Conservation (phyloP, 176 grass and related monocot species). For the Alopecurus myosuroides region DNA sequence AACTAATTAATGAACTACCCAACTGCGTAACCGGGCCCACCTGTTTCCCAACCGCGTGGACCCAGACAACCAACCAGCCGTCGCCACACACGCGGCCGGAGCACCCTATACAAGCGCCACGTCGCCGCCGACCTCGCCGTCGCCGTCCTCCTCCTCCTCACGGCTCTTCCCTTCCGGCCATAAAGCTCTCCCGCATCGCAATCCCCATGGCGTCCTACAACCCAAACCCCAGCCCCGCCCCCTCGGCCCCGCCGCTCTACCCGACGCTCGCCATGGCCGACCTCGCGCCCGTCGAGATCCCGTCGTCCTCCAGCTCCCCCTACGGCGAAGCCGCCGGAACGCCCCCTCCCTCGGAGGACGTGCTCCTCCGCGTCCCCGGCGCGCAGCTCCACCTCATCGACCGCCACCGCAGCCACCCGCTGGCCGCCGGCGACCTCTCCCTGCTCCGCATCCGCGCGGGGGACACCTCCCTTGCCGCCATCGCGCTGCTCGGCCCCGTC, state of each 20-base stretch:
- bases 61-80: not conserved
- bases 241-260: constrained; percentile 60
- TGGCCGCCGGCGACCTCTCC: constrained; percentile 60
- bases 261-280: constrained; percentile 59
- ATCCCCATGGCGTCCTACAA: constrained; percentile 23
- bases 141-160: constrained; percentile 12
- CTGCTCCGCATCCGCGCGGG: constrained; percentile 66
- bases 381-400: constrained; percentile 75
- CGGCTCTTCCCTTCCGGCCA: not conserved
- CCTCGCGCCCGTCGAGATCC: constrained; percentile 31
- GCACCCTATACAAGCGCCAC: constrained; percentile 33
- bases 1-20: not conserved
- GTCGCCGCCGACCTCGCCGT: constrained; percentile 12
- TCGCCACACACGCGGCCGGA: constrained; percentile 33
- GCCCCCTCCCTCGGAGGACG: constrained; percentile 31
- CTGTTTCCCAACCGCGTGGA: constrained; percentile 15
- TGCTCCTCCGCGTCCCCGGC: constrained; percentile 42
- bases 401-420: constrained; percentile 54
- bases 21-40: constrained; percentile 1
- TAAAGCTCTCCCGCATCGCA: not conserved
- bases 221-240: constrained; percentile 12
- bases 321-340: not conserved
- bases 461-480: constrained; percentile 51
- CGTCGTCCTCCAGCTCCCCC: constrained; percentile 13
- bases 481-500: constrained; percentile 33